Conservation (phyloP, 2,329 filamentous ascomycete genomes). For the Domatiomyces globalis region DNA sequence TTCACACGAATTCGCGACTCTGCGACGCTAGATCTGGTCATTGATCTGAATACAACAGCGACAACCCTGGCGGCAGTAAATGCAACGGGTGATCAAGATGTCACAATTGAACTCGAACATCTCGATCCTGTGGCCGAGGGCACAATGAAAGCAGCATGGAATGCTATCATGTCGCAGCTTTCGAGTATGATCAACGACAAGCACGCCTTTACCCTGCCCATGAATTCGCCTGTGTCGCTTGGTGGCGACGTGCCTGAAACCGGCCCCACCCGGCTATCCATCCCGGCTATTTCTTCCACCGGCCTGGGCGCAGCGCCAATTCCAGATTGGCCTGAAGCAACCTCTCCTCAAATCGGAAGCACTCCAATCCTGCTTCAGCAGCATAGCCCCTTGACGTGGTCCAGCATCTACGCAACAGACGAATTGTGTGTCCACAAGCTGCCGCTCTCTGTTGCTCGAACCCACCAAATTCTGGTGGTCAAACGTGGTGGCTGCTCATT, state of each 20-base stretch:
- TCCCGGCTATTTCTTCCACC: slow-evolving; percentile 37
- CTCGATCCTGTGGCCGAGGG: slow-evolving; percentile 9
- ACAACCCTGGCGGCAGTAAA: not conserved
- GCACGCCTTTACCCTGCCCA: not conserved
- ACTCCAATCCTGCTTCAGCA: slow-evolving; percentile 13
- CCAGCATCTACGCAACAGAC: slow-evolving; percentile 54
- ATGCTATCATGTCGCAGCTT: slow-evolving; percentile 18
- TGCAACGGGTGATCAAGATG: slow-evolving; percentile 1
- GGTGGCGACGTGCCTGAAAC: not conserved
- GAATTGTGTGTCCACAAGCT: slow-evolving; percentile 49
- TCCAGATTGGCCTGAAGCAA: slow-evolving; percentile 42
- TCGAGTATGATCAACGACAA: slow-evolving; percentile 13
- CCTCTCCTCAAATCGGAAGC: slow-evolving; percentile 22
- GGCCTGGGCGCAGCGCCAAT: slow-evolving; percentile 51
- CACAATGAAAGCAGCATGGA: slow-evolving; percentile 17
- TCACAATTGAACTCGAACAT: slow-evolving; percentile 5
- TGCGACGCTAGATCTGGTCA: slow-evolving; percentile 57
- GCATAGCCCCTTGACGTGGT: slow-evolving; percentile 48
- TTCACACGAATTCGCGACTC: slow-evolving; percentile 66
- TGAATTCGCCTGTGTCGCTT: slow-evolving; percentile 1
- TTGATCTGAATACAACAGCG: slow-evolving; percentile 35
- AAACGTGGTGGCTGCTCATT: slow-evolving; percentile 75
- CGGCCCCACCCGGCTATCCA: slow-evolving; percentile 1
- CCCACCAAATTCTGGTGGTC: slow-evolving; percentile 66
- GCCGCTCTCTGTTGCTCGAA: slow-evolving; percentile 35